Conservation (phyloP, 129 eudicot genomes). For the Flaveria sonorensis region DNA sequence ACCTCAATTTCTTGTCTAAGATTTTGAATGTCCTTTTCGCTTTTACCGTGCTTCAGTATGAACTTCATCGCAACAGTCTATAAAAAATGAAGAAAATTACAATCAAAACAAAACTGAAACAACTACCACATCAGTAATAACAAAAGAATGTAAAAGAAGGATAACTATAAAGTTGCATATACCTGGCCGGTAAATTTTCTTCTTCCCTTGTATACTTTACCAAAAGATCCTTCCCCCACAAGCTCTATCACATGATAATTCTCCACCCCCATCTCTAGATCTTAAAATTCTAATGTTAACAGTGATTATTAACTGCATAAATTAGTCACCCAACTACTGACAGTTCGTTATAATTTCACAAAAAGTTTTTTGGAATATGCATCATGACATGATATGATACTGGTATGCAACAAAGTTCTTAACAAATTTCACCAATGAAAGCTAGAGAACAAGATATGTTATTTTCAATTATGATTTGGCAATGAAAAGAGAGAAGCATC, state of each 20-base stretch:
- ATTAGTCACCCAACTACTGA: not conserved
- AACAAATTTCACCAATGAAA: not conserved
- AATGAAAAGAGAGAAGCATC: not conserved
- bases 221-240: conserved; percentile 96
- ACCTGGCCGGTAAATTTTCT: conserved; percentile 92
- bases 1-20: conserved; percentile 98
- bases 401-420: not conserved
- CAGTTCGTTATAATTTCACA: not conserved
- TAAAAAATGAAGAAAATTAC: not conserved
- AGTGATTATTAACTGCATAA: not conserved
- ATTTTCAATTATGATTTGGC: not conserved
- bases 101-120: not conserved
- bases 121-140: not conserved
- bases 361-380: not conserved
- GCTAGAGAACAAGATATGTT: not conserved
- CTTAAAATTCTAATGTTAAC: conserved; percentile 3
- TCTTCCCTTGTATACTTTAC: conserved; percentile 95
- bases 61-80: conserved; percentile 99
- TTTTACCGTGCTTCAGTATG: conserved; percentile 90
- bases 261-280: conserved; percentile 72
- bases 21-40: conserved; percentile 90
- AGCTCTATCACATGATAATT: conserved; percentile 92
- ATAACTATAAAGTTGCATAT: not conserved
- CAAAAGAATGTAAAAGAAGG: not conserved
- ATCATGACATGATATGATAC: conserved; percentile 9